Evolutionary conservation across 176 grass and related monocot species (phyloP), one percentile per base, ranked within the genome.

Genomic region (Oryza australiensis): DNA sequence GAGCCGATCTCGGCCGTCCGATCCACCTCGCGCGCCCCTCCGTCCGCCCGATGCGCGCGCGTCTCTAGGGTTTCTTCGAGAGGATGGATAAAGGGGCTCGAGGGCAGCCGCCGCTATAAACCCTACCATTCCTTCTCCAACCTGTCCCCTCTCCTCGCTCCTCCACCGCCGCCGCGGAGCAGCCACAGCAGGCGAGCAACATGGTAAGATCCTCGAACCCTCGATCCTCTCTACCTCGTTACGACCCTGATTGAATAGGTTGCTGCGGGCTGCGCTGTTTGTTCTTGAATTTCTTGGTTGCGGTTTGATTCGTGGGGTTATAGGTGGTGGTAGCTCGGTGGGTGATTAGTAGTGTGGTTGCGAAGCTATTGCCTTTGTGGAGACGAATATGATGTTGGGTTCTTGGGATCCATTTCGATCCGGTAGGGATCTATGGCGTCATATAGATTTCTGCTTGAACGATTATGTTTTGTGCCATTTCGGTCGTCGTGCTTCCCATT

Each of bases 141-240:
- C 53, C 26, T 30, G 66, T 7, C 9, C n/a, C n/a, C 69, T 69
- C 41, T 69, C 43, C 65, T 77, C 64, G 26, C 84, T 40, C 84
- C 62, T 37, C 23, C 60, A 64, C 14, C 43, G 80, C 64, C 65
- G 64, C 76, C 1, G 64, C 65, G 3, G 34, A n/a, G 41, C 30
- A 70, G 53, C 20, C 29, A 26, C 45, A 46, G 26, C 82, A 78
- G 72, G 40, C 29, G 22, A 87, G 75, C 33, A 67, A 84, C 57
- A 89, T 93, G 87, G 90, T 93, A 87, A 62, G 87, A 75, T 75
- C 70, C 10, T 0, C 3, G 3, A 3, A 3, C 33, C 46, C 10
- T 0, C 3, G 3, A 9, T 1, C 45, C 46, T 45, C 18, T 9
- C 7, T 3, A 22, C 0, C 26, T 42, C 26, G 12, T 2, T 26